These are phyloP conservation scores for Penicillium soppii DNA, from an alignment of 495 filamentous ascomycete species.

Conservation along the genomic window DNA sequence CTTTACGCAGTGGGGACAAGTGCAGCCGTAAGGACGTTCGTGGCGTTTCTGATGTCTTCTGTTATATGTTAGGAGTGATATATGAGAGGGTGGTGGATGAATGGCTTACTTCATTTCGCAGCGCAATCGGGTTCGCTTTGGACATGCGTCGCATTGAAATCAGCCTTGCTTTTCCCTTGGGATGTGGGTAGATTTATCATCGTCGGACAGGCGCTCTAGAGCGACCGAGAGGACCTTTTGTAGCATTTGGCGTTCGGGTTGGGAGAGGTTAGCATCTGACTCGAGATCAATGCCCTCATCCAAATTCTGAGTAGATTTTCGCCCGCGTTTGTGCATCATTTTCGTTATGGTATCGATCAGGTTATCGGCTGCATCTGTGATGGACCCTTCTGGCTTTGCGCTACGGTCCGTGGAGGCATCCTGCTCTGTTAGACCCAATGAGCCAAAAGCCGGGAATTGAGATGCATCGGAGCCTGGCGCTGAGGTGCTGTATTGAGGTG, in stretches of 20 bases:
- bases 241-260: constrained; percentile 35
- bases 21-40: constrained; percentile 84
- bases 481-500: not conserved
- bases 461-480: not conserved
- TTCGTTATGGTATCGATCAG: constrained; percentile 40
- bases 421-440: not conserved
- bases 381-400: constrained; percentile 24
- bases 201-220: constrained; percentile 29
- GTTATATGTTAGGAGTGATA: constrained; percentile 16
- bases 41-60: constrained; percentile 92
- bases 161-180: constrained; percentile 36
- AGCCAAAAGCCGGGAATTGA: constrained; percentile 5
- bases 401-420: not conserved
- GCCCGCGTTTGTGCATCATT: constrained; percentile 32
- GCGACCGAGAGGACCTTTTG: constrained; percentile 36
- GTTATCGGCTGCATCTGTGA: constrained; percentile 35
- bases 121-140: constrained; percentile 53
- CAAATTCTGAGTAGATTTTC: constrained; percentile 24
- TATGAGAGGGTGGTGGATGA: not conserved
- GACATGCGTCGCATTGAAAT: constrained; percentile 53
- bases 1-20: constrained; percentile 69
- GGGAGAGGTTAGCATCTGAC: constrained; percentile 23
- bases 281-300: constrained; percentile 28
- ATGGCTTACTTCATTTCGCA: constrained; percentile 74
- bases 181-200: constrained; percentile 9